Base-by-base conservation (phyloP, 768 basidiomycete genomes). In the Termitomyces sp. region DNA sequence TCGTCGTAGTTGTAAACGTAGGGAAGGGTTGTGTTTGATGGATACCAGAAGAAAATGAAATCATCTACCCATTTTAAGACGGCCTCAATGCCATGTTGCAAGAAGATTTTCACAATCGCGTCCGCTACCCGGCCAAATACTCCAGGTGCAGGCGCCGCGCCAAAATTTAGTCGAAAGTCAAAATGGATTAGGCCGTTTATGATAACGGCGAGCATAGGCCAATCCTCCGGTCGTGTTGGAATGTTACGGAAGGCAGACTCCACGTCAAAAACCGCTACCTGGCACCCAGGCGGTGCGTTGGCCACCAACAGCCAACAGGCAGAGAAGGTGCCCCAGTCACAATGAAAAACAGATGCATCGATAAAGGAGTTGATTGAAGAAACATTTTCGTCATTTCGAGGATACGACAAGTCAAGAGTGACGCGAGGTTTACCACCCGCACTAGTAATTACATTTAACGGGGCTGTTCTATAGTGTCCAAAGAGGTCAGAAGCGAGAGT, bases 1-100 rank as follows among this genome's bases (percentile, higher is more conserved):
- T 65, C 62, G 22, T 56, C 50, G 48, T 66, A 69, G 0, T 48
- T 18, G 57, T 38, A 67, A 23, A 22, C 7, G n/a, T n/a, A n/a
- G n/a, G 38, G n/a, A 7, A 10, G 50, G 23, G 11, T 50, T 32
- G 16, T 7, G 32, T 9, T 42, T n/a, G 7, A 29, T 5, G 59
- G 65, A 39, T 58, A 64, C 1, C 62, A 54, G 18, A 73, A 66
- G 46, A 73, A 70, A 0, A 68, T 35, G 40, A 71, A 74, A 42
- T 74, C 67, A 36, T 76, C 70, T 0, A 71, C 72, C 73, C 73
- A 76, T 25, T 72, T 73, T 3, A 65, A 46, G 3, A 68, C 35
- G 0, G 63, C 61, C 0, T 61, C 33, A 7, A 72, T 51, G 1
- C 56, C 56, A 6, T 60, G 33, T 1, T 33, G n/a, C 0, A 50